Percentiles rank a stretch among this genome's conserved stretches.
Evolutionary conservation across 2,329 filamentous ascomycete species (phyloP).

Genomic region (Talaromyces amestolkiae): DNA sequence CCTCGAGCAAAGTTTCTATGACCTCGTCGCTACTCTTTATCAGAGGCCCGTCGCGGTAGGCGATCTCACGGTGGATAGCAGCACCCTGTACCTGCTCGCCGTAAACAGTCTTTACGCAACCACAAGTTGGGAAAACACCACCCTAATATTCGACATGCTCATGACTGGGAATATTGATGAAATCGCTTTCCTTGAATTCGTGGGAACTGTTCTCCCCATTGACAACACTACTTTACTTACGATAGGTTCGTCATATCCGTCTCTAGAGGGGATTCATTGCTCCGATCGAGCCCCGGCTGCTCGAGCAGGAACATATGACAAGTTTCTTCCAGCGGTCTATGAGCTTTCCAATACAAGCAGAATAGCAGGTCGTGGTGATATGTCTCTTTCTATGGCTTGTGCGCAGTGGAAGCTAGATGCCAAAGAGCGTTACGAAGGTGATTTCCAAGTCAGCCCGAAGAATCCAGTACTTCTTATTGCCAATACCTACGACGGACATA

Average conservation of each 20-base stretch:
- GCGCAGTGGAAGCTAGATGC: constrained; percentile 25
- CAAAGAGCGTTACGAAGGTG: constrained; percentile 26
- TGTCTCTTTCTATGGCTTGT: constrained; percentile 17
- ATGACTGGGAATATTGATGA: not conserved
- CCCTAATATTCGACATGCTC: not conserved
- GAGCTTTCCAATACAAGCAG: constrained; percentile 5
- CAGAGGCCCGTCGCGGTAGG: not conserved
- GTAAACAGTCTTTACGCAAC: not conserved
- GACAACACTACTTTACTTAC: not conserved
- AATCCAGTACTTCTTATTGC: constrained; percentile 29
- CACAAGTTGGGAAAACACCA: not conserved
- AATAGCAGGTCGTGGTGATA: constrained; percentile 15
- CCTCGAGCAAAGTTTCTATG: not conserved
- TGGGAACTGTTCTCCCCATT: not conserved
- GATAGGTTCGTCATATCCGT: not conserved
- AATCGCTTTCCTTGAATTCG: not conserved
- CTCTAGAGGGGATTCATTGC: constrained; percentile 10
- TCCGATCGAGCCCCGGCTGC: constrained; percentile 1
- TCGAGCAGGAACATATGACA: constrained; percentile 1
- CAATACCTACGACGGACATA: constrained; percentile 27
- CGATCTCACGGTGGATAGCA: not conserved
- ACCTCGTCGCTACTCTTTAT: not conserved
- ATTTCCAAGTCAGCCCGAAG: constrained; percentile 26
- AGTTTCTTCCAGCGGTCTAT: constrained; percentile 5
- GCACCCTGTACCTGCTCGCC: not conserved